Conservation (phyloP, 176 grass and related monocot species). For the Triticum aestivum region IWGSC_CS_RefSeq_v2.1 NC_057812.1:24238246-24238745, state of each 20-base stretch:
- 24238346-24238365: background rate
- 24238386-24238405: constrained; percentile 39
- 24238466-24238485: constrained; percentile 9
- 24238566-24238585: background rate
- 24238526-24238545: constrained; percentile 30
- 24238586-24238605: background rate
- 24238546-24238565: constrained; percentile 21
- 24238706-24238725: constrained; percentile 81
- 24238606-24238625: background rate
- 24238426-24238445: background rate
- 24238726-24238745: constrained; percentile 81
- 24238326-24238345: background rate
- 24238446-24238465: background rate
- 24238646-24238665: constrained; percentile 3
- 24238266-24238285: constrained; percentile 2
- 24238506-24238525: background rate
- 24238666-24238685: background rate
- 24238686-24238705: constrained; percentile 79
- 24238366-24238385: constrained; percentile 4
- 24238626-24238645: constrained; percentile 36
- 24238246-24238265: too few species aligned
- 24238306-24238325: background rate
- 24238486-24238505: background rate
- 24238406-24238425: background rate
- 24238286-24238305: background rate